A percentile compares a stretch with the other conserved stretches of the same genome.
These are phyloP conservation scores for Angomonas ambiguus DNA, from an alignment of 208 protist species.

Conservation along the genomic window DNA sequence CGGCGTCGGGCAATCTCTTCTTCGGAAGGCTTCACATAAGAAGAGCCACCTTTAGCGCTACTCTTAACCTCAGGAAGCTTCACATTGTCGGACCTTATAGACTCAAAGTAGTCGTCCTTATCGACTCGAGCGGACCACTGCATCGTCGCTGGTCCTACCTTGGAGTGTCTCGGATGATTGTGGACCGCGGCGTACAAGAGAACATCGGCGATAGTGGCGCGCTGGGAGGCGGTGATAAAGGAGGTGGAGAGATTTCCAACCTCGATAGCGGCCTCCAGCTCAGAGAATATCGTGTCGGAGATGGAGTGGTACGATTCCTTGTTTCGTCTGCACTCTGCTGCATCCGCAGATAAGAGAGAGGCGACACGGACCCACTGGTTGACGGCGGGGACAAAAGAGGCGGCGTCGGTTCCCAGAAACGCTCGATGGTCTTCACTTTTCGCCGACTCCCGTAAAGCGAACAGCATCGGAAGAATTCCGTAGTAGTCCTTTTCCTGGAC, in stretches of 20 bases:
- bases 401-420: constrained; percentile 29
- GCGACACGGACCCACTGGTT: constrained; percentile 59
- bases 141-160: constrained; percentile 29
- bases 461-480: constrained; percentile 29
- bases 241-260: constrained; percentile 16
- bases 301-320: constrained; percentile 21
- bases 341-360: constrained; percentile 24
- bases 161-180: constrained; percentile 24
- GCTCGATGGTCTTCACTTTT: constrained; percentile 16
- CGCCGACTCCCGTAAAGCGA: constrained; percentile 25
- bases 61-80: neutral
- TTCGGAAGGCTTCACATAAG: constrained; percentile 69
- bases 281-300: constrained; percentile 32
- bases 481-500: constrained; percentile 18
- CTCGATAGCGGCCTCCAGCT: constrained; percentile 46
- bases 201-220: constrained; percentile 65
- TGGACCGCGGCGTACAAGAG: constrained; percentile 63
- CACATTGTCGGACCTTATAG: constrained; percentile 25
- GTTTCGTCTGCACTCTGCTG: constrained; percentile 6
- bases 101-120: constrained; percentile 32
- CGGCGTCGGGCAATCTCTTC: constrained; percentile 79
- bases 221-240: constrained; percentile 42
- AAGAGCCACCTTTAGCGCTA: constrained; percentile 3
- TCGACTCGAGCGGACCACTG: constrained; percentile 37
- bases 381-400: constrained; percentile 25